These are phyloP conservation scores for Cystobasidiaceae sp. DNA, from an alignment of 1,284 basidiomycete species.

Conservation along the genomic window DNA sequence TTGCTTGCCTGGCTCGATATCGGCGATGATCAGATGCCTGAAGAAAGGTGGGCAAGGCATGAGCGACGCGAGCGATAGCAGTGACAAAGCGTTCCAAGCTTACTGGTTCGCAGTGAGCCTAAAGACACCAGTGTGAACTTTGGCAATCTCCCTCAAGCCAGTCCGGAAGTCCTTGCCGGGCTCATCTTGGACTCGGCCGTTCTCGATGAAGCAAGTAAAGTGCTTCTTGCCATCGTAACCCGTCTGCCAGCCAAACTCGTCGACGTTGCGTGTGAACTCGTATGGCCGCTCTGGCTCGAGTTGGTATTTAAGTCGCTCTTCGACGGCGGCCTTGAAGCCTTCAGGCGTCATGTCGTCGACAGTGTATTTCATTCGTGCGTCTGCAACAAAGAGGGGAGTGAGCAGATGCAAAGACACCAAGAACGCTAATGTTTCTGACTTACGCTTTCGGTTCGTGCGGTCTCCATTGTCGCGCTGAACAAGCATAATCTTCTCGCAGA, in stretches of 20 bases:
- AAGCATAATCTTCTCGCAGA: conserved; percentile 89
- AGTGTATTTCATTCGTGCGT: conserved; percentile 60
- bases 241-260: conserved; percentile 87
- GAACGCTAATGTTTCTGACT: too few relatives aligned
- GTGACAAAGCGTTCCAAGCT: not conserved
- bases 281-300: conserved; percentile 69
- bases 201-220: conserved; percentile 94
- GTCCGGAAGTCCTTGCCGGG: conserved; percentile 83
- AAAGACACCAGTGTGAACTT: conserved; percentile 89
- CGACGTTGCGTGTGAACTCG: conserved; percentile 82
- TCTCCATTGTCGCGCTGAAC: conserved; percentile 95
- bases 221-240: conserved; percentile 82
- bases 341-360: conserved; percentile 31
- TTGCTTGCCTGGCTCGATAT: conserved; percentile 58
- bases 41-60: not conserved
- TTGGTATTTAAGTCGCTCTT: conserved; percentile 76
- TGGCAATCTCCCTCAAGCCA: conserved; percentile 84
- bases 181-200: conserved; percentile 92
- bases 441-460: conserved; percentile 68
- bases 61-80: not conserved
- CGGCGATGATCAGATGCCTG: conserved; percentile 75
- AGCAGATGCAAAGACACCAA: not conserved
- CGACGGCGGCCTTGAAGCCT: conserved; percentile 82
- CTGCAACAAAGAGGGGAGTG: not conserved
- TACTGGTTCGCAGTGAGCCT: conserved; percentile 71